Evolutionary conservation across 2,329 filamentous ascomycete species (phyloP), one percentile per base, ranked within the genome.

Genomic region (Fusarium anthophilum): DNA sequence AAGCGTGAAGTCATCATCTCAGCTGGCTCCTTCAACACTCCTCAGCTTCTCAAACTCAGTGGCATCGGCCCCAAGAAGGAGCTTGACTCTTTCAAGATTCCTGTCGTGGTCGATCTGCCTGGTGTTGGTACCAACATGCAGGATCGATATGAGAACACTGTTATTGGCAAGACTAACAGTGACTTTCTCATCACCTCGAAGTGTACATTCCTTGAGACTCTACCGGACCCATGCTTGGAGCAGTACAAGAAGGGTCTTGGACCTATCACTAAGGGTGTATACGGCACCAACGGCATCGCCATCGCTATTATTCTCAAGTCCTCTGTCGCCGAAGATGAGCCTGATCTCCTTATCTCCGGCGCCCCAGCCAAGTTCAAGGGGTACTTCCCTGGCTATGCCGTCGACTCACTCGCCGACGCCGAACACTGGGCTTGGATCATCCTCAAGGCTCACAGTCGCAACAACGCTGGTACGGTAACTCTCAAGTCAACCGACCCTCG

Each of bases 391-490:
- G 84, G 86, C 26, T 91, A 87, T 73, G 83, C 86, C 3, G 77
- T 82, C 30, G 84, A 86, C 70, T 82, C 84, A 7, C 81, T 85
- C 5, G 78, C 80, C 3, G 85, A 82, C 54, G 82, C 82, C 6
- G 83, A 83, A 41, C 83, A 86, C 74, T 83, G 80, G 81, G 80
- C 81, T 5, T 83, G 80, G 80, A 78, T 81, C 14, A 84, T 86
- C 6, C 84, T 91, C 53, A 91, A 91, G 79, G 86, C 87, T 0
- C 84, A 85, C 54, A 83, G 82, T 35, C 81, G 83, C 13, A 93
- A 93, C 47, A 84, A 86, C 57, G 85, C 86, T 14, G 92, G 92
- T n/a, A 90, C 86, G 1, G 91, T 94, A 20, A 87, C 83, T 5
- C 84, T 94, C 5, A 84, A 83, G 24, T 92, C 90, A 0, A 83